These are phyloP conservation scores for Dissophora ornata DNA, from an alignment of 192 early-diverging fungal genomes.

Conservation along the genomic window DNA sequence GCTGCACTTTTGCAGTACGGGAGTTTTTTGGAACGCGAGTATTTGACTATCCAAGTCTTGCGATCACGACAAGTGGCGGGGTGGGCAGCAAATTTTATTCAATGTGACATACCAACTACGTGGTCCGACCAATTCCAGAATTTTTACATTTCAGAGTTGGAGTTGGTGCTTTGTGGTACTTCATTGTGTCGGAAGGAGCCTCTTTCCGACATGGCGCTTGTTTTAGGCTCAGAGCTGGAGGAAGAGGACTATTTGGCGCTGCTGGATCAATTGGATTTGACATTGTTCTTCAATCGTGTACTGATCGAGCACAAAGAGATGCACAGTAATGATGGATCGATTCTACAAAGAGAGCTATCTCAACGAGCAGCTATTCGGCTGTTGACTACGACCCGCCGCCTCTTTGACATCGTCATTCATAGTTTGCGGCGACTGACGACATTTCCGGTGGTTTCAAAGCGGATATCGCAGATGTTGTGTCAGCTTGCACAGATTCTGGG, in stretches of 20 bases:
- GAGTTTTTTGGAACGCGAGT: slow-evolving; percentile 14
- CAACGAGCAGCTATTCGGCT: slow-evolving; percentile 22
- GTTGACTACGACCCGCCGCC: slow-evolving; percentile 22
- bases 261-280: slow-evolving; percentile 57
- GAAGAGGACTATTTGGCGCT: slow-evolving; percentile 58
- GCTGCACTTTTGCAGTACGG: slow-evolving; percentile 27
- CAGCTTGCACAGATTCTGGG: slow-evolving; percentile 55
- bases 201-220: background rate
- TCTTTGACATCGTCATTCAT: slow-evolving; percentile 29
- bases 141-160: slow-evolving; percentile 24
- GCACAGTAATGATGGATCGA: slow-evolving; percentile 18
- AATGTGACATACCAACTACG: slow-evolving; percentile 21
- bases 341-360: slow-evolving; percentile 34
- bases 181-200: background rate
- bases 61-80: slow-evolving; percentile 11
- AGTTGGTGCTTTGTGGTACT: slow-evolving; percentile 34
- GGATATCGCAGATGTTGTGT: slow-evolving; percentile 52
- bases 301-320: slow-evolving; percentile 44
- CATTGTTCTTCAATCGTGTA: slow-evolving; percentile 40
- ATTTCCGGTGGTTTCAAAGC: slow-evolving; percentile 30
- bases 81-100: slow-evolving; percentile 35
- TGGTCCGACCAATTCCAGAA: slow-evolving; percentile 36
- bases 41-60: slow-evolving; percentile 35
- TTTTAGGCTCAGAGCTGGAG: slow-evolving; percentile 19
- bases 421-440: slow-evolving; percentile 15